These are phyloP conservation scores for Cryphonectria japonica DNA, from an alignment of 2,329 filamentous ascomycete genomes.

Conservation along the genomic window DNA sequence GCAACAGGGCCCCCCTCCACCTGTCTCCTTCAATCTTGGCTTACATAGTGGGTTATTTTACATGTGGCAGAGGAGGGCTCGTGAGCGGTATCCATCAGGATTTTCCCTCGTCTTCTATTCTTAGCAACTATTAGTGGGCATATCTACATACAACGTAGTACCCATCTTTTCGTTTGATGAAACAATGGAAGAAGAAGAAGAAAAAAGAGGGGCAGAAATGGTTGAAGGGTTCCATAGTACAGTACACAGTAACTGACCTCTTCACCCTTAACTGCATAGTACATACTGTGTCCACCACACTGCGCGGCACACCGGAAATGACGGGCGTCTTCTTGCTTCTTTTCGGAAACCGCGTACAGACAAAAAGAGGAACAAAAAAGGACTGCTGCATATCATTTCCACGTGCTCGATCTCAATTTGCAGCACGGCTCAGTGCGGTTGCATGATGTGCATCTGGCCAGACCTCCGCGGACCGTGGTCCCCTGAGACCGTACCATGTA, in stretches of 20 bases:
- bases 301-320: neutral
- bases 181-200: neutral
- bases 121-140: neutral
- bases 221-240: neutral
- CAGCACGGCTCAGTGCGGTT: neutral
- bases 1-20: conserved; percentile 9
- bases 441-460: neutral
- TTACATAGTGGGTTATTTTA: neutral
- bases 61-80: conserved; percentile 1
- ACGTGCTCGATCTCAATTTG: neutral
- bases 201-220: neutral
- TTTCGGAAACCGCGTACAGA: neutral
- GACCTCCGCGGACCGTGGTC: neutral
- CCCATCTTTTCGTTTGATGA: neutral
- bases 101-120: neutral
- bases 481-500: neutral
- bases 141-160: neutral
- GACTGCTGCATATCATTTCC: neutral
- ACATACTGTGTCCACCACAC: neutral
- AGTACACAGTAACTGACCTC: too few species aligned
- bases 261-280: too few species aligned
- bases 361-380: neutral
- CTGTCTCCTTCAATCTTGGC: conserved; percentile 6
- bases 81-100: neutral
- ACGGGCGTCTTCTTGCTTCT: neutral